These are phyloP conservation scores for Nakaseomyces kungkrabaensis DNA, from an alignment of 1,139 yeast species.

Conservation along the genomic window DNA sequence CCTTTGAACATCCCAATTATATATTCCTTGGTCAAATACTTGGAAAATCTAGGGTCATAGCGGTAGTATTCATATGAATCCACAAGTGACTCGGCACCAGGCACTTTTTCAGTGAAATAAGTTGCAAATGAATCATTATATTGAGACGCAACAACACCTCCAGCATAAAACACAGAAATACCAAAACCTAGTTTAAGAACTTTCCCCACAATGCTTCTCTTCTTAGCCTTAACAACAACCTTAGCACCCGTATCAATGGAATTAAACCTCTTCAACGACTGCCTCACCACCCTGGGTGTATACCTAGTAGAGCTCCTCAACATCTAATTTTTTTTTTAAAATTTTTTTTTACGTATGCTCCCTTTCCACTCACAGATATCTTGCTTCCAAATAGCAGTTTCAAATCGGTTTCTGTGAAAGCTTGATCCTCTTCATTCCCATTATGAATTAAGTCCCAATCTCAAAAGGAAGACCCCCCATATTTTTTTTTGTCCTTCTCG, in stretches of 20 bases:
- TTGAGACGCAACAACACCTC: constrained; percentile 37
- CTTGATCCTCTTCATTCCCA: too few relatives aligned
- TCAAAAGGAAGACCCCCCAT: too few relatives aligned
- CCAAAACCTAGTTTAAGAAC: constrained; percentile 30
- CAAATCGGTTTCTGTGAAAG: too few relatives aligned
- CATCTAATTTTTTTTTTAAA: neutral
- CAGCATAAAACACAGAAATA: constrained; percentile 34
- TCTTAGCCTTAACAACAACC: constrained; percentile 7
- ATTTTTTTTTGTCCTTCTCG: too few relatives aligned
- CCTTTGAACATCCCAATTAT: constrained; percentile 5
- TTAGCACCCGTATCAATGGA: constrained; percentile 2
- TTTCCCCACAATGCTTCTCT: constrained; percentile 15
- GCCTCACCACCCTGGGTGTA: neutral
- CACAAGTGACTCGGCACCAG: constrained; percentile 46
- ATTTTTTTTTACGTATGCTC: too few relatives aligned
- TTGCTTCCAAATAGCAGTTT: too few relatives aligned
- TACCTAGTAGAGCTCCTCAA: neutral
- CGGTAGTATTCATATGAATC: constrained; percentile 39
- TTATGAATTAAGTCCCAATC: too few relatives aligned
- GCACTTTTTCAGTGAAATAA: constrained; percentile 48
- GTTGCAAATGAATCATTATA: constrained; percentile 38
- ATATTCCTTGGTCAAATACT: neutral
- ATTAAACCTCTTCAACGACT: neutral
- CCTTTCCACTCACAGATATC: too few relatives aligned
- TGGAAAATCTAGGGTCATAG: constrained; percentile 11